Base-by-base conservation (phyloP, 2,329 filamentous ascomycete species). In the Grosmannia serpens region DNA sequence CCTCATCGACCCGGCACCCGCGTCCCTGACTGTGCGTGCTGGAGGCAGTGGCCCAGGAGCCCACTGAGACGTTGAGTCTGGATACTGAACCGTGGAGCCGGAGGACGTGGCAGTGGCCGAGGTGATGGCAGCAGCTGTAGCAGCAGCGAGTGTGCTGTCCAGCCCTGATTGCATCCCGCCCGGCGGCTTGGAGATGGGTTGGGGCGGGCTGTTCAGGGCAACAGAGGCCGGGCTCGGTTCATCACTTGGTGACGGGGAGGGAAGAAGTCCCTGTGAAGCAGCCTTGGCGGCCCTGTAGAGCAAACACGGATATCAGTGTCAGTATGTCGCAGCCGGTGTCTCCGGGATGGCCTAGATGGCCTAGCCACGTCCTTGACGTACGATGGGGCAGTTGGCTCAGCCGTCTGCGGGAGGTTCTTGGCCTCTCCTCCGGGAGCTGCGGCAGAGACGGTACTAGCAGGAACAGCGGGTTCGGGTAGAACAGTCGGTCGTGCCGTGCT, bases 231-330 rank as follows among this genome's bases (percentile, higher is more conserved):
- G 79, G 65, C 79, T 82, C 20, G 75, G 73, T 61, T 85, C 82
- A 62, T 86, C 80, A 66, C 82, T 87, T 13, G 81, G 78, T 15
- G 83, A 78, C 35, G 85, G 83, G 17, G 85, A 86, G 8, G 83
- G 81, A 55, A 86, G 75, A 24, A 80, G 72, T 60, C 62, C 59
- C 59, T 62, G 47, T 11, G 27, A 24, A 15, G 46, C 31, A 17
- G 10, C 10, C n/a, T 51, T 11, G 52, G 62, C 58, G 56, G 59
- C n/a, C 62, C 62, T 63, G 58, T 3, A n/a, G 20, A 13, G 15
- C 7, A 10, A 47, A 15, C 5, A 26, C 22, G 17, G 17, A 11
- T 27, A 9, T 49, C 46, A 49, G 46, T 17, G 20, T 44, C 24
- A 55, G 22, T 15, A 26, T 5, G 35, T 33, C 15, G n/a, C n/a